phyloP scores from a whole-genome alignment of 345 rosid genomes.

The Arabis alpina region DNA sequence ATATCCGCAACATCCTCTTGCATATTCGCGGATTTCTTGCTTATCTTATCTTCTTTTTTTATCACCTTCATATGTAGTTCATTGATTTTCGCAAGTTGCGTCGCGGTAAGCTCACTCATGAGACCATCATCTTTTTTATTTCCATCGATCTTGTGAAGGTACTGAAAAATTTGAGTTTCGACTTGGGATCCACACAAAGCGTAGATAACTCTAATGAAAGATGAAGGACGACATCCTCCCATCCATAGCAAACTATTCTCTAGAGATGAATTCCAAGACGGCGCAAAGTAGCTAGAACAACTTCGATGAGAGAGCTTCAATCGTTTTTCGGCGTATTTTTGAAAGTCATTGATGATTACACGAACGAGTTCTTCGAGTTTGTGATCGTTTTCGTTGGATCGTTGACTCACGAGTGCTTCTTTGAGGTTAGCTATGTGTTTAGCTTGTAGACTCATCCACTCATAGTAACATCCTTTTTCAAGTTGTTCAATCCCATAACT shows the following conservation, averaged over 20 bases:
- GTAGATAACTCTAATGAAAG: slow-evolving; percentile 46
- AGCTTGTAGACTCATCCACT: slow-evolving; percentile 37
- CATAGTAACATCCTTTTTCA: slow-evolving; percentile 31
- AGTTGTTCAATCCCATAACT: slow-evolving; percentile 16
- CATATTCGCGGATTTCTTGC: slow-evolving; percentile 38
- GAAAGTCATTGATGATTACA: slow-evolving; percentile 28
- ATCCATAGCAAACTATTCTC: slow-evolving; percentile 55
- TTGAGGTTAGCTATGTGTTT: slow-evolving; percentile 35
- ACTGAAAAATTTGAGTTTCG: slow-evolving; percentile 34
- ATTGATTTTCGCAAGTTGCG: slow-evolving; percentile 40
- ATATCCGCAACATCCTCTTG: slow-evolving; percentile 58
- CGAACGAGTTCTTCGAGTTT: slow-evolving; percentile 21
- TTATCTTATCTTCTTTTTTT: slow-evolving; percentile 44
- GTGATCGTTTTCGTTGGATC: not conserved
- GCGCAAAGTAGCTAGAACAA: slow-evolving; percentile 44
- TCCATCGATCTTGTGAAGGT: slow-evolving; percentile 10
- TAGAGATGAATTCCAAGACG: slow-evolving; percentile 47
- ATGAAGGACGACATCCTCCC: slow-evolving; percentile 58
- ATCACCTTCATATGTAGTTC: slow-evolving; percentile 44
- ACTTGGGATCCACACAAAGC: slow-evolving; percentile 38
- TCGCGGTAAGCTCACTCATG: slow-evolving; percentile 41
- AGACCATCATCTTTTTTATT: not conserved
- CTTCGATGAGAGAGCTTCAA: slow-evolving; percentile 18
- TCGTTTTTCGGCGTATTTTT: slow-evolving; percentile 36
- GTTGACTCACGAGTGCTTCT: slow-evolving; percentile 28